Conservation (phyloP, 176 grass and related monocot genomes). For the Eleusine indica region DNA sequence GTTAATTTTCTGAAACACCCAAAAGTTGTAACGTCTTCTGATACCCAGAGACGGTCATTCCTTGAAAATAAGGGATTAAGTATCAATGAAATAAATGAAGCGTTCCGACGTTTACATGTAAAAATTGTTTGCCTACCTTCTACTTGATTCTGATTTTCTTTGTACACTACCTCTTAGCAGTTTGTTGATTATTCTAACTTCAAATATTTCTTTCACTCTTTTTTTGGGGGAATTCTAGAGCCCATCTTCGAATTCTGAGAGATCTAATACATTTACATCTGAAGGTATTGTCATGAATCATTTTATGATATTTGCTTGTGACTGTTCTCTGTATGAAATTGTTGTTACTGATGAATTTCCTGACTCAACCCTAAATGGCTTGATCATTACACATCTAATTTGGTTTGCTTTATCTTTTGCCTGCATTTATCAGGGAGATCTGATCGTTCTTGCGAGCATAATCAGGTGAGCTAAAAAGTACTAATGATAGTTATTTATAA, state of each 20-base stretch:
- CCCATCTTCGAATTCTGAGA: conserved; percentile 19
- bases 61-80: conserved; percentile 71
- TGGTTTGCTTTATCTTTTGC: conserved; percentile 10
- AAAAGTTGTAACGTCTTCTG: conserved; percentile 53
- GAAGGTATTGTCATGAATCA: conserved; percentile 37
- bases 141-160: background rate
- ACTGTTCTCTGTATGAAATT: background rate
- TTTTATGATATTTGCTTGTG: conserved; percentile 19
- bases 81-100: conserved; percentile 64
- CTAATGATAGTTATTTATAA: background rate
- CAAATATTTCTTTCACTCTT: background rate
- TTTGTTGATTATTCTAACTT: conserved; percentile 16
- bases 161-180: background rate
- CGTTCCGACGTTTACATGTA: conserved; percentile 59
- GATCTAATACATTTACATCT: background rate
- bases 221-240: conserved; percentile 22
- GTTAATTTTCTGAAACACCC: conserved; percentile 68
- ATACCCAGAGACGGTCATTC: conserved; percentile 61
- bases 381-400: conserved; percentile 26
- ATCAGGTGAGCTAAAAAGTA: conserved; percentile 46
- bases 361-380: conserved; percentile 15
- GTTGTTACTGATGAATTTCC: background rate
- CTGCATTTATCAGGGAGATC: conserved; percentile 37
- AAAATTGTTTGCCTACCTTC: background rate
- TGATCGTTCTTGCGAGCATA: conserved; percentile 16